Evolutionary conservation across 139 green algal species (phyloP), one percentile per base, ranked within the genome.

Genomic region (Diplosphaera chodatii): DNA sequence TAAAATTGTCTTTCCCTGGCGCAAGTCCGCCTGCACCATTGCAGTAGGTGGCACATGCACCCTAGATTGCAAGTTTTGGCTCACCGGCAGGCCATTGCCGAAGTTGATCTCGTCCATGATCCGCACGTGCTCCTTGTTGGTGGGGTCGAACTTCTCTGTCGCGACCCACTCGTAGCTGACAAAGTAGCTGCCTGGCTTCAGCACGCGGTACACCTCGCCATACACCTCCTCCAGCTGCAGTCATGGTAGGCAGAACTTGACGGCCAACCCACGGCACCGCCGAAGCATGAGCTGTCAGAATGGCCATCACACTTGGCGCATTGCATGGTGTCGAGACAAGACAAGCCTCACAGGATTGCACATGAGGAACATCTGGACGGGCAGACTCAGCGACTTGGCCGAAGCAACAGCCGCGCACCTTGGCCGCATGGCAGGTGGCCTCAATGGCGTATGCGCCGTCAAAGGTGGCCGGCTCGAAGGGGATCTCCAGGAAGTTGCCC

Each of bases 31-130:
- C n/a, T n/a, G n/a, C n/a, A n/a, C n/a, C n/a, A n/a, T n/a, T n/a
- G n/a, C n/a, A n/a, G n/a, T n/a, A n/a, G n/a, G n/a, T n/a, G n/a
- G n/a, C n/a, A n/a, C n/a, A n/a, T n/a, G n/a, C n/a, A n/a, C n/a
- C n/a, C n/a, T n/a, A n/a, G n/a, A n/a, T 29, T 64, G 34, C 33
- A 55, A 5, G 23, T 20, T 10, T 10, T 20, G 10, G 66, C 83
- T 32, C 66, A 90, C 85, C 27, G 95, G 95, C 70, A 99, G 86
- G 13, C 93, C 94, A 73, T 99, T 99, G 73, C 94, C 95, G 74
- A 92, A 94, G 82, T 96, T 95, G 86, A 99, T 99, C 64, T 94
- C 90, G 65, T 98, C 94, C 3, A 97, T 94, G 82, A 96, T 91
- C 4, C 78, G 71, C 23, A 96, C 92, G 76, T 99, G 95, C 37